Evolutionary conservation across 306 rosid genomes (phyloP).

Genomic region (Quercus engelmannii): DNA sequence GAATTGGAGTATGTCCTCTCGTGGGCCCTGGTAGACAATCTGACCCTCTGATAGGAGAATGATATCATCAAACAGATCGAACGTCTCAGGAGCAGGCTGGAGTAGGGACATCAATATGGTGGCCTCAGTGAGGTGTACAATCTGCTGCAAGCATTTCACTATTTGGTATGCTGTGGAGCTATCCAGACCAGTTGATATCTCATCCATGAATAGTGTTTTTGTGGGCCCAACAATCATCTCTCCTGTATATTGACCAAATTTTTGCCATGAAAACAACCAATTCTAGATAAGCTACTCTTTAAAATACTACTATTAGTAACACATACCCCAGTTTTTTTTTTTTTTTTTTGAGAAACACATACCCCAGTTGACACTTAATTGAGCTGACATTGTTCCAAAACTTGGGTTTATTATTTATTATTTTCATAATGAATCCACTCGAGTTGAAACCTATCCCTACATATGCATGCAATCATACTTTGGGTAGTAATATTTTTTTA

Average conservation of each 20-base stretch:
- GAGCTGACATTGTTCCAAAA: too few relatives aligned
- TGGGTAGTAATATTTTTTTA: too few relatives aligned
- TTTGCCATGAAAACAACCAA: too few relatives aligned
- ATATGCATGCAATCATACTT: too few relatives aligned
- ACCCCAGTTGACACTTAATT: too few relatives aligned
- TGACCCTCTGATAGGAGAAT: not conserved
- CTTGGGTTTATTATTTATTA: too few relatives aligned
- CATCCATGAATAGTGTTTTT: conserved; percentile 1
- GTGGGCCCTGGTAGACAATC: not conserved
- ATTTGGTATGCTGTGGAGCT: conserved; percentile 1
- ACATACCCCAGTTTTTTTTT: too few relatives aligned
- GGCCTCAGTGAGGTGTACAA: not conserved
- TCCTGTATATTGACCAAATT: not conserved
- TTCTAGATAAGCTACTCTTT: too few relatives aligned
- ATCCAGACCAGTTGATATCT: conserved; percentile 7
- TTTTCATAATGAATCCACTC: too few relatives aligned
- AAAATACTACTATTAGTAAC: too few relatives aligned
- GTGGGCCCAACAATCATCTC: conserved; percentile 7
- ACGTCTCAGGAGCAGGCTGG: conserved; percentile 4
- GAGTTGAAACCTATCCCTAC: too few relatives aligned
- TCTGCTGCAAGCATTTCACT: not conserved
- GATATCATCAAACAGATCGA: not conserved
- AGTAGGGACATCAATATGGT: not conserved
- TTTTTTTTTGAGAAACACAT: too few relatives aligned
- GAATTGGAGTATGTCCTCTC: not conserved